These are phyloP conservation scores for Naganishia liquefaciens DNA, from an alignment of 1,284 basidiomycete species.

Conservation along the genomic window DNA sequence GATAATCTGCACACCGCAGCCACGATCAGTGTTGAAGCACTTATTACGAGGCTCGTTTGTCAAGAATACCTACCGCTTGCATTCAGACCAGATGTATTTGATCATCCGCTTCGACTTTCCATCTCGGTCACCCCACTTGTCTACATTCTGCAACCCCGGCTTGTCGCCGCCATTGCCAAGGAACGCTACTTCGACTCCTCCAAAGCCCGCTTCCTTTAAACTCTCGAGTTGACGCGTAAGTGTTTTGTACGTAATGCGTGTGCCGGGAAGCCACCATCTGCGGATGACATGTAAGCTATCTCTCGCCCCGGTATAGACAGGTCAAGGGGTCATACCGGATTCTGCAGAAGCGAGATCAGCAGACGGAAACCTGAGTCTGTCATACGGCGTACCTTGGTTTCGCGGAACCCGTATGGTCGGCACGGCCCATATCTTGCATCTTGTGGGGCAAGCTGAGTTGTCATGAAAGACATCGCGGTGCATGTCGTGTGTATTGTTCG, in stretches of 20 bases:
- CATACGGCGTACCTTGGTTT: no score
- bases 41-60: background rate
- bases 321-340: no score
- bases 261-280: slow-evolving; percentile 26
- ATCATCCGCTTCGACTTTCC: slow-evolving; percentile 17
- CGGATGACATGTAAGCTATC: background rate
- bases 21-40: no score
- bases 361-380: no score
- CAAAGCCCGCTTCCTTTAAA: slow-evolving; percentile 16
- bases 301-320: no score
- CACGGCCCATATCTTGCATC: no score
- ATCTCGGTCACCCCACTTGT: slow-evolving; percentile 10
- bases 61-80: slow-evolving; percentile 1
- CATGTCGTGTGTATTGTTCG: no score
- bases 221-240: slow-evolving; percentile 13
- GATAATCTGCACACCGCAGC: no score
- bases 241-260: background rate
- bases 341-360: no score
- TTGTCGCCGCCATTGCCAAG: slow-evolving; percentile 13
- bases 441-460: no score
- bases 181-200: slow-evolving; percentile 21
- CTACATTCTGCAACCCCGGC: slow-evolving; percentile 3
- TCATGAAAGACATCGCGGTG: no score
- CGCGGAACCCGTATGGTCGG: no score
- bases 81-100: slow-evolving; percentile 11